A percentile compares a stretch with the other conserved stretches of the same genome.
phyloP scores from a whole-genome alignment of 2,329 filamentous ascomycete species.

The Sphaerostilbella broomeana region DNA sequence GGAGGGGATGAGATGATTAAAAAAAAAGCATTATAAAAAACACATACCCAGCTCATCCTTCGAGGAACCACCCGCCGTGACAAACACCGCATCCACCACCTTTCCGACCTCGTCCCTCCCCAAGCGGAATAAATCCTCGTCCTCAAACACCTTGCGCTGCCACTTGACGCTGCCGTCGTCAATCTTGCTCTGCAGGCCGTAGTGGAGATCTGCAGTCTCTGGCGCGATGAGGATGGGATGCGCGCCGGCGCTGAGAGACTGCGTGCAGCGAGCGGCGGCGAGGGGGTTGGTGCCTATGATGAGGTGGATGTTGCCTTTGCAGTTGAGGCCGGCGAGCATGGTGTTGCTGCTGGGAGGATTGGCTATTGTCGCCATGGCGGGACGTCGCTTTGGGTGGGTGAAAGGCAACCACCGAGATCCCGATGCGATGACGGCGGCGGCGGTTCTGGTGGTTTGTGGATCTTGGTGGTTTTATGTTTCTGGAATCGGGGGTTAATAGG shows the following conservation, averaged over 20 bases:
- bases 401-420: too few species aligned
- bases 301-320: slow-evolving; percentile 67
- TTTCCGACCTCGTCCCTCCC: slow-evolving; percentile 72
- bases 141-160: slow-evolving; percentile 59
- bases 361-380: slow-evolving; percentile 2
- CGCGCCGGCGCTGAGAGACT: slow-evolving; percentile 77
- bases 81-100: slow-evolving; percentile 88
- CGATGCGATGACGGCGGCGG: too few species aligned
- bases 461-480: too few species aligned
- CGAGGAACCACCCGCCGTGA: slow-evolving; percentile 60
- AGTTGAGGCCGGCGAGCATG: slow-evolving; percentile 66
- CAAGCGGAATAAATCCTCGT: slow-evolving; percentile 64
- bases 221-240: slow-evolving; percentile 72
- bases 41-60: slow-evolving; percentile 34
- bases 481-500: too few species aligned
- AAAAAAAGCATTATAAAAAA: too few species aligned
- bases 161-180: slow-evolving; percentile 61
- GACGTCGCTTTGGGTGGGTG: not conserved
- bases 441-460: too few species aligned
- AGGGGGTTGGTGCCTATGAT: slow-evolving; percentile 82
- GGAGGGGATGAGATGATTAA: not conserved
- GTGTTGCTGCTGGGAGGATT: slow-evolving; percentile 8
- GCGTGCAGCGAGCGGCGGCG: slow-evolving; percentile 74
- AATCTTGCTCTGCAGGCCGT: slow-evolving; percentile 54
- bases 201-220: slow-evolving; percentile 51